Evolutionary conservation across 352 stramenopile species (phyloP).

Genomic region (Globisporangium megalacanthum): DNA sequence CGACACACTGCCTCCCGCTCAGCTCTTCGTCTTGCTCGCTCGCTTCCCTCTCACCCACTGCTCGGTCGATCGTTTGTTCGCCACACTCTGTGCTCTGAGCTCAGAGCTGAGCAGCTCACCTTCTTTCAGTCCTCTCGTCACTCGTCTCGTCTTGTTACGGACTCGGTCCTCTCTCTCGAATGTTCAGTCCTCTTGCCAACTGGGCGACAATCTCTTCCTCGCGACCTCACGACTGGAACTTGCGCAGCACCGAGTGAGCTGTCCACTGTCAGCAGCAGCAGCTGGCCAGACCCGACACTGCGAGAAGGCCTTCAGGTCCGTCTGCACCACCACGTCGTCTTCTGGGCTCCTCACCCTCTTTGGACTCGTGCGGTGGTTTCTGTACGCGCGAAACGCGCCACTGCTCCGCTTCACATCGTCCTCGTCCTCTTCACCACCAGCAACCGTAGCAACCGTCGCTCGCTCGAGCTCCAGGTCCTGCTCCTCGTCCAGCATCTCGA

Average conservation of each 20-base stretch:
- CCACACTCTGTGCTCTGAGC: too few relatives aligned
- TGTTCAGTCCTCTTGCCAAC: too few relatives aligned
- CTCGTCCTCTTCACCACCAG: not conserved
- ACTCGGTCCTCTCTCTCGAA: too few relatives aligned
- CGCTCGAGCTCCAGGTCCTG: conserved; percentile 17
- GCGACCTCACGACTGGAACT: conserved; percentile 27
- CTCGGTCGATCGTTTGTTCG: too few relatives aligned
- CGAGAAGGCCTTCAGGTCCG: conserved; percentile 47
- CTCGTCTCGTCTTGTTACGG: too few relatives aligned
- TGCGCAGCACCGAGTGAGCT: conserved; percentile 46
- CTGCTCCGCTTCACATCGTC: not conserved
- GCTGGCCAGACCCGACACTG: conserved; percentile 27
- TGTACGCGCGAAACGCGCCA: conserved; percentile 40
- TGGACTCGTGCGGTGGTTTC: conserved; percentile 30
- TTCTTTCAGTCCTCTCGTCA: too few relatives aligned
- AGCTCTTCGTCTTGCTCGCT: too few relatives aligned
- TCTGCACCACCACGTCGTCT: conserved; percentile 28
- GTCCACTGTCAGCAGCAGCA: conserved; percentile 58
- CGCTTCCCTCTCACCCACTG: too few relatives aligned
- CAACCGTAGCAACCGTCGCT: not conserved
- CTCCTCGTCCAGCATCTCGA: conserved; percentile 65
- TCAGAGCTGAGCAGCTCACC: too few relatives aligned
- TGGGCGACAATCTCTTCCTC: too few relatives aligned
- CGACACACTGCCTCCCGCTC: too few relatives aligned
- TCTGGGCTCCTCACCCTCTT: conserved; percentile 16